These are phyloP conservation scores for Calonectria crousiana DNA, from an alignment of 2,329 filamentous ascomycete genomes.

Conservation along the genomic window DNA sequence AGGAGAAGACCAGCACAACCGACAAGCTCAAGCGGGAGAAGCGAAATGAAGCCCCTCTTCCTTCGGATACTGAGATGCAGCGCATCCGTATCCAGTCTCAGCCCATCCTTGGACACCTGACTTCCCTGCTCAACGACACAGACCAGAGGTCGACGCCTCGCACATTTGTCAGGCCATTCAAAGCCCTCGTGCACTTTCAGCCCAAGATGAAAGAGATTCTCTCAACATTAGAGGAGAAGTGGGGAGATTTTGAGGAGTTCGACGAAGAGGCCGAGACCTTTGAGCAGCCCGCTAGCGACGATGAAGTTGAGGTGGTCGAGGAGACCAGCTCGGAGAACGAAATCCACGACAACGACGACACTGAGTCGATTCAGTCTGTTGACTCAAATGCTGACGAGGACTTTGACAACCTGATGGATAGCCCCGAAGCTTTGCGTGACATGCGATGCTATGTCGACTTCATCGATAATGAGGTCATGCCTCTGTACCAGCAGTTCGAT, in stretches of 20 bases:
- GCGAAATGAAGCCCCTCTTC: constrained; percentile 36
- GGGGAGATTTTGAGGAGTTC: constrained; percentile 52
- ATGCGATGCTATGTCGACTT: constrained; percentile 59
- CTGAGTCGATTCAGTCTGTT: constrained; percentile 49
- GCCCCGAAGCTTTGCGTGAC: constrained; percentile 53
- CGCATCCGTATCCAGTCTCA: constrained; percentile 57
- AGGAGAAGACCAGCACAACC: constrained; percentile 4
- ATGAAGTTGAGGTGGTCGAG: constrained; percentile 43
- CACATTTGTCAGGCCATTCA: constrained; percentile 57
- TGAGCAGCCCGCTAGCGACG: constrained; percentile 36
- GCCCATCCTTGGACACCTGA: constrained; percentile 54
- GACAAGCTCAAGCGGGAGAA: constrained; percentile 32
- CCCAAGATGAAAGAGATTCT: constrained; percentile 56
- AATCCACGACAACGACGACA: constrained; percentile 46
- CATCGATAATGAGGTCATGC: constrained; percentile 57
- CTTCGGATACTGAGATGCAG: constrained; percentile 46
- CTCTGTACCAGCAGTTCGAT: constrained; percentile 46
- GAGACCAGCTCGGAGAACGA: constrained; percentile 26
- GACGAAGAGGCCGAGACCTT: constrained; percentile 39
- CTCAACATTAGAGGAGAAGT: constrained; percentile 55
- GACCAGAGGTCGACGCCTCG: constrained; percentile 51
- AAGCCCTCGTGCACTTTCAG: constrained; percentile 55
- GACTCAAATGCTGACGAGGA: constrained; percentile 53
- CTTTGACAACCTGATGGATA: constrained; percentile 53
- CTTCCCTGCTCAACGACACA: constrained; percentile 51